Conservation (phyloP, 129 eudicot genomes). For the Daucus carota region DH1_v3.0 NC_030382.2:28367501-28368000, state of each 20-base stretch:
- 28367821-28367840: not conserved
- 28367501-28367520: constrained; percentile 99
- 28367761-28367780: not conserved
- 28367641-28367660: constrained; percentile 9
- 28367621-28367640: constrained; percentile 14
- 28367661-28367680: not conserved
- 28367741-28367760: not conserved
- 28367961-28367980: constrained; percentile 97
- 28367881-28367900: constrained; percentile 99
- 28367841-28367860: constrained; percentile 18
- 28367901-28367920: constrained; percentile 99
- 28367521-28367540: constrained; percentile 99
- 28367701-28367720: not conserved
- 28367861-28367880: constrained; percentile 99
- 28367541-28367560: constrained; percentile 99
- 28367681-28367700: not conserved
- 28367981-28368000: not conserved
- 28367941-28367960: constrained; percentile 99
- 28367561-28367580: constrained; percentile 95
- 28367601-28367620: constrained; percentile 99
- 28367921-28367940: constrained; percentile 88
- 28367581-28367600: constrained; percentile 94
- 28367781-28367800: not conserved
- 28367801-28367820: not conserved
- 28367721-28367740: not conserved